phyloP scores from a whole-genome alignment of 352 stramenopile species.

The Phytopythium litorale region DNA sequence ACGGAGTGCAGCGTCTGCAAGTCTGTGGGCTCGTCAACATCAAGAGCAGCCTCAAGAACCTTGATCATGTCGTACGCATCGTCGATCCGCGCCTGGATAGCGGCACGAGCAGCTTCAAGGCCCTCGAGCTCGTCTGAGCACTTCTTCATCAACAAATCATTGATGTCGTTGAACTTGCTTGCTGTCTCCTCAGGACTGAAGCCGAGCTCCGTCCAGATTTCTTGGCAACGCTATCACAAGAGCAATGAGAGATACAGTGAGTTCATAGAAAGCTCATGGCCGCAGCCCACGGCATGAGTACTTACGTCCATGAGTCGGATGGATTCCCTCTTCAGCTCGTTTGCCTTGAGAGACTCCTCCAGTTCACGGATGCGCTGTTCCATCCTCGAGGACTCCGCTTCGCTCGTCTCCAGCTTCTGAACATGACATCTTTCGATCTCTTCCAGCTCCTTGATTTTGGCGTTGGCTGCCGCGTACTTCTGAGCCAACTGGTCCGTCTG shows the following conservation, averaged over 20 bases:
- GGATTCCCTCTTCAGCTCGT: conserved; percentile 56
- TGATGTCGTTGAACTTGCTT: conserved; percentile 62
- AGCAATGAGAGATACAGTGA: neutral
- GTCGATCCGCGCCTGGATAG: conserved; percentile 42
- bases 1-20: conserved; percentile 26
- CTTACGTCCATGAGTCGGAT: conserved; percentile 57
- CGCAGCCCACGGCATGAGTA: conserved; percentile 3
- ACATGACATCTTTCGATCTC: conserved; percentile 15
- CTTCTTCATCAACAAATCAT: conserved; percentile 46
- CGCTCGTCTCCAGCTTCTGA: conserved; percentile 22
- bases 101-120: conserved; percentile 41
- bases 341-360: conserved; percentile 30
- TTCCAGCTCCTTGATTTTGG: conserved; percentile 20
- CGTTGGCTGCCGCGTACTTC: conserved; percentile 12
- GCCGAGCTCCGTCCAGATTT: conserved; percentile 63
- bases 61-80: conserved; percentile 32
- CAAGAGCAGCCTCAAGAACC: conserved; percentile 40
- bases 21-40: conserved; percentile 30
- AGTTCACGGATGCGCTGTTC: conserved; percentile 24
- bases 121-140: conserved; percentile 59
- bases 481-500: conserved; percentile 14
- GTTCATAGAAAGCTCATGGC: neutral
- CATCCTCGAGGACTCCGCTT: conserved; percentile 23
- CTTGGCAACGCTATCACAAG: conserved; percentile 44
- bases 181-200: conserved; percentile 45